A percentile compares a stretch with the other conserved stretches of the same genome.
Conservation (phyloP, 2,329 filamentous ascomycete species). For the Ustulina deusta region DNA sequence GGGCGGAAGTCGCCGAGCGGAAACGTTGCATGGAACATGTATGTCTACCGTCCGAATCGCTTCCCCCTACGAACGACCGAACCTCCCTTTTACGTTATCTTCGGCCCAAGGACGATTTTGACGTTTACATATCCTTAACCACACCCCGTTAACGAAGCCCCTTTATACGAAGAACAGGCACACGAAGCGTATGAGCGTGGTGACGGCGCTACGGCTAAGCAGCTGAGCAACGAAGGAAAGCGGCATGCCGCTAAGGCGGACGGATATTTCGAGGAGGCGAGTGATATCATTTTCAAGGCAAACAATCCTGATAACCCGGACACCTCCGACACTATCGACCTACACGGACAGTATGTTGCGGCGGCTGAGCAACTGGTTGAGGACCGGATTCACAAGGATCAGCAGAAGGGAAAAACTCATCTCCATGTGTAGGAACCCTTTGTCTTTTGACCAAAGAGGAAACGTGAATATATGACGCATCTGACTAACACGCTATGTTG, state of each 20-base stretch:
- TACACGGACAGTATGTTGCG: conserved; percentile 94
- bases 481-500: neutral
- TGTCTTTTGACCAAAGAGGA: neutral
- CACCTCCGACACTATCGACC: conserved; percentile 81
- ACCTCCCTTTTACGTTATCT: neutral
- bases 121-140: neutral
- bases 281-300: conserved; percentile 96
- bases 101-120: neutral
- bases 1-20: conserved; percentile 82
- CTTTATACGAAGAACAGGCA: conserved; percentile 58
- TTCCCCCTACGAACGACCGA: neutral
- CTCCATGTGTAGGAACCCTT: conserved; percentile 75
- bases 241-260: conserved; percentile 86
- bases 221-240: conserved; percentile 84
- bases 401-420: conserved; percentile 78
- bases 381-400: conserved; percentile 83
- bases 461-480: neutral
- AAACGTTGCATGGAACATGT: conserved; percentile 81
- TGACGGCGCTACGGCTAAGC: conserved; percentile 85
- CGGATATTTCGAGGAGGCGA: conserved; percentile 89
- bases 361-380: conserved; percentile 94
- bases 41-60: conserved; percentile 45
- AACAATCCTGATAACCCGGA: conserved; percentile 72
- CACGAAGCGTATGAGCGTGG: conserved; percentile 85
- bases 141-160: neutral